Conservation (phyloP, 768 basidiomycete species). For the Strobilomyces confusus region DNA sequence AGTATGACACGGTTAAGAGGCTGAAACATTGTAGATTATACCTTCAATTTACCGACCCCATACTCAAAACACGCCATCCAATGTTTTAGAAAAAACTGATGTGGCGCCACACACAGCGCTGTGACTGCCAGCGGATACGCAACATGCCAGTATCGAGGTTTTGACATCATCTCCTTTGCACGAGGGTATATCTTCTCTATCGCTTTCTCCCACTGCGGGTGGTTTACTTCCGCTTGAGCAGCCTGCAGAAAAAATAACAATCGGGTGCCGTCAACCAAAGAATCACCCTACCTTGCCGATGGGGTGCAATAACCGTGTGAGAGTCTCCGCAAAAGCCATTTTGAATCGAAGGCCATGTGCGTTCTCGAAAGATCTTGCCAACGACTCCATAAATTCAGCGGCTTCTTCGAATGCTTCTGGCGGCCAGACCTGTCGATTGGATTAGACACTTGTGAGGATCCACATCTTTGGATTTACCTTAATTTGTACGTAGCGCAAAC, state of each 20-base stretch:
- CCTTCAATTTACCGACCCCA: slow-evolving; percentile 77
- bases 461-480: slow-evolving; percentile 44
- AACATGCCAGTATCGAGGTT: slow-evolving; percentile 84
- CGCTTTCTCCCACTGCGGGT: slow-evolving; percentile 92
- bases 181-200: slow-evolving; percentile 81
- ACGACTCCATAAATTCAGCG: slow-evolving; percentile 81
- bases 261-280: background rate
- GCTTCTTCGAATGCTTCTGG: slow-evolving; percentile 91
- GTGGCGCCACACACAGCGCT: slow-evolving; percentile 82
- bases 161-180: slow-evolving; percentile 79
- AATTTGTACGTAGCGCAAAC: slow-evolving; percentile 77
- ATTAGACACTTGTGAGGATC: background rate
- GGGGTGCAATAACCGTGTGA: slow-evolving; percentile 75
- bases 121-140: slow-evolving; percentile 85
- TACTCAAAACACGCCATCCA: slow-evolving; percentile 75
- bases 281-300: slow-evolving; percentile 66
- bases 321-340: slow-evolving; percentile 77
- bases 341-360: slow-evolving; percentile 83
- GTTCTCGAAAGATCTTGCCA: slow-evolving; percentile 79
- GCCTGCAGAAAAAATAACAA: slow-evolving; percentile 50
- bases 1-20: slow-evolving; percentile 3
- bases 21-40: slow-evolving; percentile 26
- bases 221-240: slow-evolving; percentile 93
- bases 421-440: slow-evolving; percentile 71
- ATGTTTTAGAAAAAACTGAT: slow-evolving; percentile 77